These are phyloP conservation scores for Viola pubescens DNA, from an alignment of 441 rosid species.

Conservation along the genomic window DNA sequence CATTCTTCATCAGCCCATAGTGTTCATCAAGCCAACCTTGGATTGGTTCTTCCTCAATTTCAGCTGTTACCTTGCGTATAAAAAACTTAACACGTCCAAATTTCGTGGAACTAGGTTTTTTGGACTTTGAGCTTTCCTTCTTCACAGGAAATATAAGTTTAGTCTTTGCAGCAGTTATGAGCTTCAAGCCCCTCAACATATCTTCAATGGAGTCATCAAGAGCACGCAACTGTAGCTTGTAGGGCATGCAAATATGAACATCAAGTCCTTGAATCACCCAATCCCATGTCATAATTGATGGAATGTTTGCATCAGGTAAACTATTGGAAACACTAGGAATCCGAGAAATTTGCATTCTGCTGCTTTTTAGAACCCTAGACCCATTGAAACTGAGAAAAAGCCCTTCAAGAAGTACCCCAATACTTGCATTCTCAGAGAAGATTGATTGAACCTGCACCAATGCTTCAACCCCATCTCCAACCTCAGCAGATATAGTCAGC, in stretches of 20 bases:
- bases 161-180: constrained; percentile 64
- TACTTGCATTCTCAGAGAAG: constrained; percentile 95
- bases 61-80: constrained; percentile 73
- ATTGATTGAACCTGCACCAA: constrained; percentile 85
- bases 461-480: constrained; percentile 93
- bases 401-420: constrained; percentile 98
- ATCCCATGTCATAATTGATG: constrained; percentile 63
- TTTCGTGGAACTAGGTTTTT: constrained; percentile 57
- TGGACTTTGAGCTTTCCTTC: constrained; percentile 65
- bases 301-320: constrained; percentile 43
- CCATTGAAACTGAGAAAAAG: constrained; percentile 69
- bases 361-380: constrained; percentile 67
- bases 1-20: constrained; percentile 72
- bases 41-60: constrained; percentile 98
- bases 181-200: constrained; percentile 82
- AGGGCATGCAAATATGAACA: constrained; percentile 89
- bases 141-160: constrained; percentile 47
- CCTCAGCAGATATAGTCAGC: constrained; percentile 74
- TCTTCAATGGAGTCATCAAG: constrained; percentile 98
- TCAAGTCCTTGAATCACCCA: constrained; percentile 97
- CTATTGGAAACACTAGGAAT: constrained; percentile 57
- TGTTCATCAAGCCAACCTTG: constrained; percentile 99
- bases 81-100: constrained; percentile 72
- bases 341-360: constrained; percentile 97
- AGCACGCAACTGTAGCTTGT: constrained; percentile 91